Evolutionary conservation across 345 rosid species (phyloP), one percentile per base, ranked within the genome.

Genomic region (Ricinus communis): DNA sequence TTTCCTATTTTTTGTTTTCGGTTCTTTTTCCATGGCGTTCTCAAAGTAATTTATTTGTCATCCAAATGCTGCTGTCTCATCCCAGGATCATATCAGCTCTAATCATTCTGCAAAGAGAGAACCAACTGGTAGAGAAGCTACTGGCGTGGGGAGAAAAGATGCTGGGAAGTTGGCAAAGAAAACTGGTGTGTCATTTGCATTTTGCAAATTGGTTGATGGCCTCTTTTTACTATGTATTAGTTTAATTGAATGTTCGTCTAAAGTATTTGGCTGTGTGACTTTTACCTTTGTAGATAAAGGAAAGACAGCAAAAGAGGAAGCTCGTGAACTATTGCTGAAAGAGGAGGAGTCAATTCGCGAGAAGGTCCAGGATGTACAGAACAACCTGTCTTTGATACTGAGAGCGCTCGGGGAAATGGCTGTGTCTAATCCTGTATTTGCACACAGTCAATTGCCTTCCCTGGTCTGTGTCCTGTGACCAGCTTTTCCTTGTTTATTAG

Each of bases 261-360:
- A 36, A 36, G 40, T 52, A 62, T 62, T 56, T 57, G 27, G 53
- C 69, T 64, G 12, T 66, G 45, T 70, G 59, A 21, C 50, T 52
- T 82, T 62, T 38, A 41, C 76, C 71, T 67, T 30, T 66, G 24
- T 72, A 95, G 99, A 92, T 68, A 95, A 95, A 76, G 97, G 84
- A 68, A 95, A 87, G 85, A 90, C 92, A 6, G 88, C 97, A 60
- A 95, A 95, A 78, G 97, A 91, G 82, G 99, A 92, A 81, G 99
- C 96, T 55, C 92, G 97, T 10, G 97, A 92, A 71, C 71, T 87
- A 77, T 71, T 95, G 89, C 97, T 95, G 64, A 87, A 80, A 82
- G 99, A 92, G 81, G 99, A 95, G 87, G 89, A 90, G 55, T 78
- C 85, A 13, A 75, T 80, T 71, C 96, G 99, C 47, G 87, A 85